Conservation (phyloP, 345 rosid genomes). For the Luvunga scandens region DNA sequence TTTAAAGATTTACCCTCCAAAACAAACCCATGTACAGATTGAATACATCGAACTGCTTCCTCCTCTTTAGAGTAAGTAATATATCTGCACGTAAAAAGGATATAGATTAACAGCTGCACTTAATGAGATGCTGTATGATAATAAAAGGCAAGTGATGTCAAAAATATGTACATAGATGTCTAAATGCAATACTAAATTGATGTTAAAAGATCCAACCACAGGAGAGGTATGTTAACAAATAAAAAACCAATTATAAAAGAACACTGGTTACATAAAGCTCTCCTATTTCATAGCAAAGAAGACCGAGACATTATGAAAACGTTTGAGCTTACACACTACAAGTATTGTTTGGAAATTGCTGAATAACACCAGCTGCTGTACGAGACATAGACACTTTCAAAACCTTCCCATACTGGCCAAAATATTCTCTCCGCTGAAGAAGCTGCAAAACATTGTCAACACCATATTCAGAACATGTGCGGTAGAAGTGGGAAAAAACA, state of each 20-base stretch:
- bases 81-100: constrained; percentile 43
- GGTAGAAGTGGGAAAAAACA: not conserved
- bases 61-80: constrained; percentile 79
- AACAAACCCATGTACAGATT: constrained; percentile 81
- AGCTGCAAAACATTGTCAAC: constrained; percentile 42
- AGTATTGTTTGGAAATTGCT: constrained; percentile 83
- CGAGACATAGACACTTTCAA: constrained; percentile 89
- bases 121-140: not conserved
- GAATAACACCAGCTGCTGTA: constrained; percentile 82
- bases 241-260: not conserved
- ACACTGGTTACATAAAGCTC: not conserved
- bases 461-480: not conserved
- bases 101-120: not conserved
- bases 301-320: not conserved
- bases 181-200: not conserved
- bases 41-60: constrained; percentile 91
- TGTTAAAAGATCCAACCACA: not conserved
- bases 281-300: not conserved
- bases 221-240: not conserved
- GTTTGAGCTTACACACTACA: constrained; percentile 79
- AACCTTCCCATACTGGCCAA: constrained; percentile 92
- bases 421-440: constrained; percentile 73
- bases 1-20: constrained; percentile 78
- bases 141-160: not conserved
- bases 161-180: not conserved